Conservation (phyloP, 2,329 filamentous ascomycete species). For the Podosphaera aphanis region DNA sequence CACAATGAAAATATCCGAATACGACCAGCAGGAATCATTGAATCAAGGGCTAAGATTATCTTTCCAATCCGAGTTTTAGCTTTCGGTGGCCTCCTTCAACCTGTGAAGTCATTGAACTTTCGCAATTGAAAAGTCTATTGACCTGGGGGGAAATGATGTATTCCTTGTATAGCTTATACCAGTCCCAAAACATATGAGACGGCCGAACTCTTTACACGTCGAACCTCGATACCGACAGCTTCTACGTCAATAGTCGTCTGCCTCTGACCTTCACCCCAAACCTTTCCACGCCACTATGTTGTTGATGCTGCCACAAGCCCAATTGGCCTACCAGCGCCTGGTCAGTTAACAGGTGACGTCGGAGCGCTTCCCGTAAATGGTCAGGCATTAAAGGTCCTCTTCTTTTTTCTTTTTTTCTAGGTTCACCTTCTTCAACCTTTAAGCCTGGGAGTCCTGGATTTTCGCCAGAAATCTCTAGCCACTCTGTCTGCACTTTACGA, state of each 20-base stretch:
- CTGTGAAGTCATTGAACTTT: too few relatives aligned
- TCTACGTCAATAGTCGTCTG: constrained; percentile 15
- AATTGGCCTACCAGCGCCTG: constrained; percentile 33
- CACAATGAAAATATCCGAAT: too few relatives aligned
- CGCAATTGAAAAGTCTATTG: too few relatives aligned
- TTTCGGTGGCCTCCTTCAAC: too few relatives aligned
- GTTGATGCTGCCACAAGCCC: constrained; percentile 36
- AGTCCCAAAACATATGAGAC: too few relatives aligned
- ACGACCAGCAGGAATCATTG: too few relatives aligned
- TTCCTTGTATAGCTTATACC: too few relatives aligned
- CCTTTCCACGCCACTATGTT: constrained; percentile 33
- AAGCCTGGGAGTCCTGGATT: constrained; percentile 28
- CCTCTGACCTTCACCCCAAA: constrained; percentile 19
- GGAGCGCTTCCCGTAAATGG: constrained; percentile 49
- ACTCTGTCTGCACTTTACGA: constrained; percentile 46
- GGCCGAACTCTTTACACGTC: too few relatives aligned
- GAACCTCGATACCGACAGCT: too few relatives aligned
- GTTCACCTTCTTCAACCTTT: constrained; percentile 16
- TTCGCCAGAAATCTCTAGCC: constrained; percentile 34
- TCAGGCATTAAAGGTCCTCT: constrained; percentile 45
- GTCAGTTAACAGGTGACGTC: constrained; percentile 41
- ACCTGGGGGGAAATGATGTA: too few relatives aligned
- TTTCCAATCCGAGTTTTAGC: too few relatives aligned
- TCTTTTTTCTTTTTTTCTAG: constrained; percentile 18
- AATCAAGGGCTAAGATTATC: too few relatives aligned